Base-by-base conservation (phyloP, 352 stramenopile genomes). In the Halophytophthora polymorphica region DNA sequence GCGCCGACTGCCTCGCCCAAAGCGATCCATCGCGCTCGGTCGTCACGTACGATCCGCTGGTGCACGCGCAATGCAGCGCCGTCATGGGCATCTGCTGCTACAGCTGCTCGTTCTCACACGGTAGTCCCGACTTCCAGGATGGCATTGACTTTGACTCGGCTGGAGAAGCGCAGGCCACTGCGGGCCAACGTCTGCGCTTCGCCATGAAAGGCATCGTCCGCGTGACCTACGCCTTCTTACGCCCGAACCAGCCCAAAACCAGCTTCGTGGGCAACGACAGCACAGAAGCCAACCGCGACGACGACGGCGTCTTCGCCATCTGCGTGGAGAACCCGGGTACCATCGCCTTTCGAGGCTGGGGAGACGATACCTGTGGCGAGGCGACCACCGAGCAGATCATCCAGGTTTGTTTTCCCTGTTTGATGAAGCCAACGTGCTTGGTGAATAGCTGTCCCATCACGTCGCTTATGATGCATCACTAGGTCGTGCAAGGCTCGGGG, bases 1-100 rank as follows among this genome's bases (percentile, higher is more conserved):
- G 71, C 42, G 66, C 68, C n/a, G 45, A 56, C 36, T 83, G 71
- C 38, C 54, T 83, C 8, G 50, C 51, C 18, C 59, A 79, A 53
- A 69, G 51, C 6, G 71, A 83, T 48, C 63, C 68, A 4, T 56
- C 64, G 22, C 39, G 45, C 37, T 39, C 36, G 1, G 36, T 55
- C 12, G 52, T 77, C 52, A 69, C 63, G 40, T 83, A 83, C 63
- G 69, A 83, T 46, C 66, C 71, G 45, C 36, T 79, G 22, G 58
- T 79, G 22, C 56, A 73, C 44, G 39, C 42, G 5, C 62, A 83
- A 41, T 83, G 71, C 69, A 71, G 57, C 37, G 46, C 39, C 0
- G 69, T 47, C 2, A 53, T 41, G 29, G 66, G 71, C 50, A 79
- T 83, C 53, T 83, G 71, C 62, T 83, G 71, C 66, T 83, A 73